phyloP scores from a whole-genome alignment of 495 filamentous ascomycete species.

The Penicillium longicatenatum region DNA sequence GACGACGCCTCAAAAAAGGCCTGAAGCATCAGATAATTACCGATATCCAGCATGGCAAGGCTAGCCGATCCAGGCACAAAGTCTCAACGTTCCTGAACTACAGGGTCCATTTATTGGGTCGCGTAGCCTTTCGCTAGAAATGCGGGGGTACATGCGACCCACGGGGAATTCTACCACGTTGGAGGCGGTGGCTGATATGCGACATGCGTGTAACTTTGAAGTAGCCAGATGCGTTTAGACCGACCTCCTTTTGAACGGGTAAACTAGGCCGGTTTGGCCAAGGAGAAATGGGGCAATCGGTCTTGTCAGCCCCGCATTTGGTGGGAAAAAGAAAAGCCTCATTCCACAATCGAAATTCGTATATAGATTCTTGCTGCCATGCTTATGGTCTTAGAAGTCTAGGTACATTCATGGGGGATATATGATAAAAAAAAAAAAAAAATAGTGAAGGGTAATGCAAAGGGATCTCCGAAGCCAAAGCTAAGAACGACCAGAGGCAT shows the following conservation, averaged over 20 bases:
- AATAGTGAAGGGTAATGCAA: neutral
- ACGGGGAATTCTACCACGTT: neutral
- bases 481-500: neutral
- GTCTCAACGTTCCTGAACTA: conserved; percentile 1
- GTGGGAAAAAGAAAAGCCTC: neutral
- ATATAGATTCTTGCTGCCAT: neutral
- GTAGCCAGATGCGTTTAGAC: neutral
- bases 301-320: neutral
- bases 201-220: no score
- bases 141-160: neutral
- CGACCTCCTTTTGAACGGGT: no score
- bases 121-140: neutral
- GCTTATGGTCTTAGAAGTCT: conserved; percentile 3
- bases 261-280: neutral
- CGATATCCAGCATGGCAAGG: neutral
- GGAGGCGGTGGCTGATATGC: neutral
- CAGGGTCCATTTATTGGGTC: neutral
- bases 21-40: neutral
- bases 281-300: neutral
- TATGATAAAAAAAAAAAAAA: neutral
- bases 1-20: conserved; percentile 16
- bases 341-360: neutral
- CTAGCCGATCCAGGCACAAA: neutral
- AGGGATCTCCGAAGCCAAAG: neutral
- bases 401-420: conserved; percentile 1